phyloP scores from a whole-genome alignment of 441 rosid species.

The Monsonia emarginata region DNA sequence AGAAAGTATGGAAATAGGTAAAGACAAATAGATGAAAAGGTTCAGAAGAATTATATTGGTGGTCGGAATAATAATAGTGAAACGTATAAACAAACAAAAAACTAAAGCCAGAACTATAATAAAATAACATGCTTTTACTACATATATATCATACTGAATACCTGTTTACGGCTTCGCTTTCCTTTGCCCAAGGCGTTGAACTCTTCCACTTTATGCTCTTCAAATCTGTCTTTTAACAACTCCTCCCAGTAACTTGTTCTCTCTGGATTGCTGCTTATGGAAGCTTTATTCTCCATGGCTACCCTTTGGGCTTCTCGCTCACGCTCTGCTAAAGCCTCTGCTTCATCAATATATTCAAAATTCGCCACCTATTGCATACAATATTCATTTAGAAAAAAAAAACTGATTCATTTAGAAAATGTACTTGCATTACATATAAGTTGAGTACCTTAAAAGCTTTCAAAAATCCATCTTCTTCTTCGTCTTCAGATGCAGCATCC shows the following conservation, averaged over 20 bases:
- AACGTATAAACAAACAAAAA: neutral
- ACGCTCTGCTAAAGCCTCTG: constrained; percentile 48
- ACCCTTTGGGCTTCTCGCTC: constrained; percentile 47
- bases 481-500: constrained; percentile 73
- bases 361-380: constrained; percentile 70
- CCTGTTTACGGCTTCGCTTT: constrained; percentile 94
- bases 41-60: neutral
- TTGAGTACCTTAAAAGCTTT: constrained; percentile 80
- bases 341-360: constrained; percentile 88
- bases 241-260: constrained; percentile 87
- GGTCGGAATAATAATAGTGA: neutral
- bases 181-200: constrained; percentile 79
- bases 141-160: constrained; percentile 17
- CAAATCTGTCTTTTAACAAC: constrained; percentile 65
- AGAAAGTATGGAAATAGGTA: neutral
- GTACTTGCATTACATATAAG: neutral
- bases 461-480: constrained; percentile 84
- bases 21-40: neutral
- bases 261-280: constrained; percentile 39
- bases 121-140: neutral
- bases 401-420: neutral
- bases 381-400: neutral
- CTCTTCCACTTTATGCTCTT: constrained; percentile 73
- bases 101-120: neutral
- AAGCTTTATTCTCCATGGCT: constrained; percentile 46